Conservation (phyloP, 768 basidiomycete species). For the Suillus subalutaceus region DNA sequence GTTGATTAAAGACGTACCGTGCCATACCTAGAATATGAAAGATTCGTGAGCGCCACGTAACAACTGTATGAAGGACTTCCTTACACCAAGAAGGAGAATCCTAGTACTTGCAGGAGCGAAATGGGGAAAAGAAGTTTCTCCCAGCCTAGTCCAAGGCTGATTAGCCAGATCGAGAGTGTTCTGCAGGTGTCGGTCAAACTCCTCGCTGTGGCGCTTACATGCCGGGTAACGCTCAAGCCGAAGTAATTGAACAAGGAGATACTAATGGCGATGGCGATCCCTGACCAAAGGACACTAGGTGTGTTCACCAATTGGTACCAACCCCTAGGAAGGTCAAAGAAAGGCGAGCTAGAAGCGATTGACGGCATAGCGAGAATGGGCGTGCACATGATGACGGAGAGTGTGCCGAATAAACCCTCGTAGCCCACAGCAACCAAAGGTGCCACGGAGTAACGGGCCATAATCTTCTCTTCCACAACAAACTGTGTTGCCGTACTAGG, state of each 20-base stretch:
- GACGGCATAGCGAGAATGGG: slow-evolving; percentile 78
- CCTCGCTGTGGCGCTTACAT: slow-evolving; percentile 91
- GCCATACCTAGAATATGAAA: slow-evolving; percentile 62
- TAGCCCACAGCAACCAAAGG: slow-evolving; percentile 93
- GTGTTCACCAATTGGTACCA: slow-evolving; percentile 87
- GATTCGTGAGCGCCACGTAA: slow-evolving; percentile 14
- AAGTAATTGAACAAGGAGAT: slow-evolving; percentile 90
- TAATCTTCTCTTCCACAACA: slow-evolving; percentile 96
- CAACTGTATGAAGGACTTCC: slow-evolving; percentile 36
- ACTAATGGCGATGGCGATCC: slow-evolving; percentile 70
- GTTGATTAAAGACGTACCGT: slow-evolving; percentile 54
- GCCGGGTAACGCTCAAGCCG: slow-evolving; percentile 88
- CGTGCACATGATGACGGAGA: slow-evolving; percentile 78
- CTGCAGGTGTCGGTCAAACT: slow-evolving; percentile 93
- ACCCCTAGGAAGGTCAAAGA: slow-evolving; percentile 89
- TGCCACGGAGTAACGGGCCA: slow-evolving; percentile 82
- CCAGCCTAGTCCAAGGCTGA: slow-evolving; percentile 90
- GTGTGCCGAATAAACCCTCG: slow-evolving; percentile 89
- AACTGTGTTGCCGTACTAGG: slow-evolving; percentile 87
- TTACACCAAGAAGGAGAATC: slow-evolving; percentile 89
- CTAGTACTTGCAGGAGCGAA: slow-evolving; percentile 78
- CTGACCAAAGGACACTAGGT: slow-evolving; percentile 68
- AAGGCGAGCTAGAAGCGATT: slow-evolving; percentile 61
- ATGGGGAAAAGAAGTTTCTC: slow-evolving; percentile 82
- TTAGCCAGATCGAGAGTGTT: slow-evolving; percentile 94